Evolutionary conservation across 2,329 filamentous ascomycete species (phyloP).

Genomic region (Aurifilum marmelostoma): DNA sequence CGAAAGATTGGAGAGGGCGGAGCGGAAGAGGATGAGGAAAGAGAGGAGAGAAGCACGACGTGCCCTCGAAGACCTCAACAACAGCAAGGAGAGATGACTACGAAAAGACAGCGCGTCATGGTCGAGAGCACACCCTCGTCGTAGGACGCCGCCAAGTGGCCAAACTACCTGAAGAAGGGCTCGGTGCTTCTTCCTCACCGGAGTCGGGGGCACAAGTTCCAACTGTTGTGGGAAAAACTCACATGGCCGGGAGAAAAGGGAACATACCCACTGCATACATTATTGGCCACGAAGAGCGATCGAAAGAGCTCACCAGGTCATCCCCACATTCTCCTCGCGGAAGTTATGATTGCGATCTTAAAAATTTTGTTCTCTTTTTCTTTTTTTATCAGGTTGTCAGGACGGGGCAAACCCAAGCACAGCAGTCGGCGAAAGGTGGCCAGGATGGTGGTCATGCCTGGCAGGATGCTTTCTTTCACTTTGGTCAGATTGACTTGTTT

Average conservation of each 20-base stretch:
- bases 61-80: slow-evolving; percentile 16
- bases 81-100: slow-evolving; percentile 17
- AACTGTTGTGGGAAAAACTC: neutral
- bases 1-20: slow-evolving; percentile 33
- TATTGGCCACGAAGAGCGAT: no score
- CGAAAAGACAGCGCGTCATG: neutral
- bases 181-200: neutral
- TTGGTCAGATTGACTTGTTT: no score
- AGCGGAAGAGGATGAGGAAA: slow-evolving; percentile 1
- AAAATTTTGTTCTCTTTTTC: no score
- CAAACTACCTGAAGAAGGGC: neutral
- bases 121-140: slow-evolving; percentile 2
- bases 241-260: no score
- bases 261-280: no score
- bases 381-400: neutral
- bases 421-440: neutral
- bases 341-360: no score
- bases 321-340: no score
- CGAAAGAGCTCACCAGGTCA: no score
- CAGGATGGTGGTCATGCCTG: neutral
- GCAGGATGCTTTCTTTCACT: neutral
- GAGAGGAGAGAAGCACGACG: slow-evolving; percentile 20
- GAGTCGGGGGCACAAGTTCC: neutral
- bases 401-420: neutral
- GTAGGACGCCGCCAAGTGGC: neutral